These are phyloP conservation scores for Wickerhamiella hasegawae DNA, from an alignment of 805 yeast species.

Conservation along the genomic window DNA sequence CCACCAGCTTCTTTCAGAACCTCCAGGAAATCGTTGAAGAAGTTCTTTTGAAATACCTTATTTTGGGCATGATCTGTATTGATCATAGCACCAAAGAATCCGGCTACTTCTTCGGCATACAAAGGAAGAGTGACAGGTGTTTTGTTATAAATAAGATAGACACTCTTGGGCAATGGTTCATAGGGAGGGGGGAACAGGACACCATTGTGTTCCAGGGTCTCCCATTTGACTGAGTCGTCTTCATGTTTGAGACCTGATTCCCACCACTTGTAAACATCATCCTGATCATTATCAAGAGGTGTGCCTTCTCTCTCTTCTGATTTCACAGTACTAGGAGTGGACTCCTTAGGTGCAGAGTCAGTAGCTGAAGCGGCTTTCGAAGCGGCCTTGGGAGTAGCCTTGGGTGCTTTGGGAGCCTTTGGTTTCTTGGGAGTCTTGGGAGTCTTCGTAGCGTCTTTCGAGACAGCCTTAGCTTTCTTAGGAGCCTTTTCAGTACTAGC, in stretches of 20 bases:
- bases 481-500: no score
- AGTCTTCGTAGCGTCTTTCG: background rate
- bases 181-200: conserved; percentile 88
- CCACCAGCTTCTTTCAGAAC: conserved; percentile 64
- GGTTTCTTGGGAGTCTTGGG: background rate
- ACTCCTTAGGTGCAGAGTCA: background rate
- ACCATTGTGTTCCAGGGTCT: conserved; percentile 71
- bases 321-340: background rate
- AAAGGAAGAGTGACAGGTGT: conserved; percentile 58
- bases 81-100: conserved; percentile 78
- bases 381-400: background rate
- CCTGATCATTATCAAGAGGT: conserved; percentile 17
- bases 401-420: background rate
- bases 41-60: conserved; percentile 73
- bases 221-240: conserved; percentile 75
- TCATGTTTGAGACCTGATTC: conserved; percentile 43
- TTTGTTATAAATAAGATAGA: conserved; percentile 62
- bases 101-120: conserved; percentile 93
- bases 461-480: background rate
- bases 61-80: conserved; percentile 74
- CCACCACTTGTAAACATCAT: conserved; percentile 70
- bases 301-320: background rate
- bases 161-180: conserved; percentile 65
- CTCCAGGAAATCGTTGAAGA: conserved; percentile 58
- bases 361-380: background rate